These are phyloP conservation scores for Colletotrichum orchidophilum DNA, from an alignment of 2,329 filamentous ascomycete genomes.

Conservation along the genomic window DNA sequence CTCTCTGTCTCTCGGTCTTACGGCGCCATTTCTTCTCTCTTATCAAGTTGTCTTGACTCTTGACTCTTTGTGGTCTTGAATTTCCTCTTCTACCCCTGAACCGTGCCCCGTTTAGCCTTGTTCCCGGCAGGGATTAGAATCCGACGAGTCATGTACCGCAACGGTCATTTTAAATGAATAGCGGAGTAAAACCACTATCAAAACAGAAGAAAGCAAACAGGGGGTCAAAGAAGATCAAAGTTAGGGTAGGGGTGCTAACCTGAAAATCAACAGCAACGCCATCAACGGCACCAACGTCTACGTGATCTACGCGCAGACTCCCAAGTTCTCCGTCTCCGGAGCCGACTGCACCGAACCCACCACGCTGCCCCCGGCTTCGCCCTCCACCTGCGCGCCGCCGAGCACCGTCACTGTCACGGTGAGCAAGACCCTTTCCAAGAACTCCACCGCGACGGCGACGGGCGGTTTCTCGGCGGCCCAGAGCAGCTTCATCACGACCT, in stretches of 20 bases:
- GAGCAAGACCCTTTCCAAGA: constrained; percentile 32
- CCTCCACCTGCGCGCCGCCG: constrained; percentile 38
- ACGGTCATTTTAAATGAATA: constrained; percentile 7
- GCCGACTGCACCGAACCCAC: constrained; percentile 41
- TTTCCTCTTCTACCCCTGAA: not conserved
- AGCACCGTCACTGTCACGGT: constrained; percentile 39
- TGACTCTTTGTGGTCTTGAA: not conserved
- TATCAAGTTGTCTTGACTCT: not conserved
- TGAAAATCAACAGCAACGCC: constrained; percentile 41
- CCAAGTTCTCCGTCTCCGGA: constrained; percentile 47
- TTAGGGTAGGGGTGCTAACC: not conserved
- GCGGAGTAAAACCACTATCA: constrained; percentile 3
- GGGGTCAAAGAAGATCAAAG: not conserved
- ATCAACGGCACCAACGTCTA: constrained; percentile 57
- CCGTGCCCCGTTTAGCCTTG: not conserved
- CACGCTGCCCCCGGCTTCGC: constrained; percentile 32
- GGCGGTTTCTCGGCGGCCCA: constrained; percentile 25
- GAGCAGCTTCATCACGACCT: constrained; percentile 14
- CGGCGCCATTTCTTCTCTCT: not conserved
- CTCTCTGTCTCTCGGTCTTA: constrained; percentile 26
- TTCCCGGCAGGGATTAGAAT: not conserved
- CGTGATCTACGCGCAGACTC: constrained; percentile 53
- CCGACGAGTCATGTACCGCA: not conserved
- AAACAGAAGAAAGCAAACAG: not conserved
- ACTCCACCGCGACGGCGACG: constrained; percentile 32